phyloP scores from a whole-genome alignment of 2,329 filamentous ascomycete genomes.

The Sphaerostilbella broomeana region DNA sequence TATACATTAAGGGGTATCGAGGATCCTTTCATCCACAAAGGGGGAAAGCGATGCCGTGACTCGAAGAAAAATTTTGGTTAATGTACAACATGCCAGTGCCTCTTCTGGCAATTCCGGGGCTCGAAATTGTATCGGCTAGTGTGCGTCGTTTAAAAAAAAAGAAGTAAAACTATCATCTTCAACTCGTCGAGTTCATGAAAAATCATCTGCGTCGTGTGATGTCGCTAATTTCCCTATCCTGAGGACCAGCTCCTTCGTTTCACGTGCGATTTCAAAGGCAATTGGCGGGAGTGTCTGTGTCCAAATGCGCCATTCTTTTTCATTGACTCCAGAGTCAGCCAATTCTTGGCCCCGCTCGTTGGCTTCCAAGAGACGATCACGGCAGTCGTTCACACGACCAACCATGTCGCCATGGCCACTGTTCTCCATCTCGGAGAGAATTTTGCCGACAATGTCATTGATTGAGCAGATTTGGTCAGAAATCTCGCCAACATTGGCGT shows the following conservation, averaged over 20 bases:
- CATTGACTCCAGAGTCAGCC: conserved; percentile 42
- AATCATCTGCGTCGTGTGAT: conserved; percentile 35
- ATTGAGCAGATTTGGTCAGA: conserved; percentile 66
- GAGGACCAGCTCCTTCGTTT: conserved; percentile 65
- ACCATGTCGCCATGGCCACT: conserved; percentile 47
- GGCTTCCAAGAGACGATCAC: conserved; percentile 58
- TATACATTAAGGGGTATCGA: conserved; percentile 14
- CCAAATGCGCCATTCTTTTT: conserved; percentile 55
- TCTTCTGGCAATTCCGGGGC: no score
- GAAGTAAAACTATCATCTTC: background rate
- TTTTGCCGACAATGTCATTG: conserved; percentile 61
- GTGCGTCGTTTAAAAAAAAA: no score
- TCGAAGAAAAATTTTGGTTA: no score
- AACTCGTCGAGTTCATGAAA: conserved; percentile 31
- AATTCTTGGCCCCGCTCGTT: conserved; percentile 55
- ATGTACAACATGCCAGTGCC: no score
- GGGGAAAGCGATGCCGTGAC: no score
- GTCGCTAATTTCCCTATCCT: conserved; percentile 33
- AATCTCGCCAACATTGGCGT: conserved; percentile 58
- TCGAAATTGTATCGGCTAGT: no score
- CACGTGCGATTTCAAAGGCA: conserved; percentile 78
- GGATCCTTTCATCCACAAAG: conserved; percentile 8
- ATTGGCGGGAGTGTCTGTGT: conserved; percentile 70
- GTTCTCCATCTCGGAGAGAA: conserved; percentile 58
- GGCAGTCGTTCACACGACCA: conserved; percentile 54